Evolutionary conservation across 176 grass and related monocot species (phyloP), one percentile per base, ranked within the genome.

Genomic region (Pharus latifolius): DNA sequence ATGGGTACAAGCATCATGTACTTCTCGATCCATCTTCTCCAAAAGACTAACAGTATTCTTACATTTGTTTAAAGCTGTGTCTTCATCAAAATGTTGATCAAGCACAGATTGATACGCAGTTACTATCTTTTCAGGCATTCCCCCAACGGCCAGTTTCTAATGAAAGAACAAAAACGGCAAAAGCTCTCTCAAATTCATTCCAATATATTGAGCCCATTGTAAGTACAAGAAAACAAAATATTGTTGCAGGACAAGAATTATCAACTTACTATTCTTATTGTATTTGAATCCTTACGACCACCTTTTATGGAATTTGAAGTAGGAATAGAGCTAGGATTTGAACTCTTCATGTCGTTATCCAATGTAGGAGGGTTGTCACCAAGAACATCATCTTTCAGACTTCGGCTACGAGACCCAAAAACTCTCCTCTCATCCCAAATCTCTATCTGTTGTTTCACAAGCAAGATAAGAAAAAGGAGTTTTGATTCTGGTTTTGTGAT

Each of bases 371-470:
- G 17, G 62, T 25, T 55, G 63, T 85, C 84, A 49, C 89, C 87
- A 85, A 98, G 73, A 82, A 98, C 80, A 30, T 83, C 78, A 67
- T 81, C 78, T 83, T 88, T 98, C 34, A 98, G 78, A 61, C 67
- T 61, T 74, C 78, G 78, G 16, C 91, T 85, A 56, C 70, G 94
- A 29, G 81, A 88, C 51, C 94, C 94, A 78, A 98, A 93, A 31
- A 98, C 94, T 73, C 88, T 98, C 6, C 94, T 86, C 23, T 93
- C 94, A 56, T 93, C 89, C 94, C 94, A 98, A 75, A 98, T 93
- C 10, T 73, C 78, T 63, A 98, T 75, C 94, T 98, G 80, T 53
- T 63, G 38, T 77, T 82, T 13, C 47, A 80, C 62, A 80, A 65
- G 52, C 27, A 60, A 35, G 48, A 65, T 20, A 62, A 43, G 52